Percentiles rank a stretch among this genome's conserved stretches.
Conservation (phyloP, 331 rosid genomes). For the Pyrus hybrid region DNA sequence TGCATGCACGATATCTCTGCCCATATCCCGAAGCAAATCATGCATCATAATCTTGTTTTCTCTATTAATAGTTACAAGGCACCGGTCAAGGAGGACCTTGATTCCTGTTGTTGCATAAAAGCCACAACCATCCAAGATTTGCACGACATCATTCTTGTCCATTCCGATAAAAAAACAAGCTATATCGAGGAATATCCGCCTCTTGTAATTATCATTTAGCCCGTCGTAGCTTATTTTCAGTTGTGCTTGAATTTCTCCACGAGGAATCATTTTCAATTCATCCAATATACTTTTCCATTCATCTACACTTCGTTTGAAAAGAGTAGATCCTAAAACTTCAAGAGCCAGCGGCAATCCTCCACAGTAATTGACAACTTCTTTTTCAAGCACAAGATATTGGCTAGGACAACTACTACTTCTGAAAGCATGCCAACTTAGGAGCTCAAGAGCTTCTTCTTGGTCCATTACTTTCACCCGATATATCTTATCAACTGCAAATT, state of each 20-base stretch:
- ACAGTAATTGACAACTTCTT: too few relatives aligned
- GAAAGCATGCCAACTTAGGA: too few relatives aligned
- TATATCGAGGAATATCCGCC: constrained; percentile 19
- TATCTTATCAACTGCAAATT: too few relatives aligned
- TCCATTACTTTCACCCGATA: too few relatives aligned
- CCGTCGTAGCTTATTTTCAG: constrained; percentile 18
- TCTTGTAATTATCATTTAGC: background rate
- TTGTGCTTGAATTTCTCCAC: background rate
- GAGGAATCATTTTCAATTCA: background rate
- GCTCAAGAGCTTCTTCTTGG: too few relatives aligned
- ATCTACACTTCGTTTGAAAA: background rate
- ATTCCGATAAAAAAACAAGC: constrained; percentile 21
- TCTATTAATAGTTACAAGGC: constrained; percentile 3
- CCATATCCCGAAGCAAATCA: constrained; percentile 25
- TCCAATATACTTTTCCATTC: constrained; percentile 4
- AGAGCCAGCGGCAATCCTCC: too few relatives aligned
- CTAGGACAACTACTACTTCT: too few relatives aligned
- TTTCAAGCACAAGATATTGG: too few relatives aligned
- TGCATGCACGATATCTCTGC: constrained; percentile 13
- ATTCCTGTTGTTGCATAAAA: constrained; percentile 7
- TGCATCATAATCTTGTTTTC: constrained; percentile 19
- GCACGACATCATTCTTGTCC: background rate
- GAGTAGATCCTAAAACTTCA: background rate
- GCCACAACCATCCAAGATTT: constrained; percentile 5
- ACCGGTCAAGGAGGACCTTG: background rate